Evolutionary conservation across 2,329 filamentous ascomycete genomes (phyloP).

Genomic region (Claviceps cyperi): DNA sequence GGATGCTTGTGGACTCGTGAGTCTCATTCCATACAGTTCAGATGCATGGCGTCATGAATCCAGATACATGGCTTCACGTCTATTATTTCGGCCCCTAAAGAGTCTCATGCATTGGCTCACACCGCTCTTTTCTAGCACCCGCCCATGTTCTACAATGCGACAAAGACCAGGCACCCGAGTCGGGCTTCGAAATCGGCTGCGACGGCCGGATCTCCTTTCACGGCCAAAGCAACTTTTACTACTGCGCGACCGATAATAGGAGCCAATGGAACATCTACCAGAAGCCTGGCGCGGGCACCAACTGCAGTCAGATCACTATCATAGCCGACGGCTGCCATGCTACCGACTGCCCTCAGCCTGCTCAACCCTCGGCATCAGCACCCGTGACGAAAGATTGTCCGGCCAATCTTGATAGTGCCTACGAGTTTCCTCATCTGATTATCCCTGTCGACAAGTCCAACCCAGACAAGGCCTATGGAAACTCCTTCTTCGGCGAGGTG

Average conservation of each 20-base stretch:
- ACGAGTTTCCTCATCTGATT: constrained; percentile 48
- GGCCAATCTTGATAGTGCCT: constrained; percentile 28
- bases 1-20: constrained; percentile 50
- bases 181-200: constrained; percentile 41
- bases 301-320: constrained; percentile 36
- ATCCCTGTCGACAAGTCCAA: constrained; percentile 40
- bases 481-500: constrained; percentile 40
- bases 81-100: too few relatives aligned
- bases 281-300: constrained; percentile 19
- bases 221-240: constrained; percentile 38
- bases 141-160: constrained; percentile 51
- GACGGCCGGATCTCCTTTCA: constrained; percentile 38
- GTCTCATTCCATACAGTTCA: constrained; percentile 4
- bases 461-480: constrained; percentile 37
- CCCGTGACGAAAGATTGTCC: constrained; percentile 21
- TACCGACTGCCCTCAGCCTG: not conserved
- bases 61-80: not conserved
- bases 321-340: constrained; percentile 24
- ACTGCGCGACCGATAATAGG: constrained; percentile 39
- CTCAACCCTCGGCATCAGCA: constrained; percentile 7
- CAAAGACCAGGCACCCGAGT: constrained; percentile 29
- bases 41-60: not conserved
- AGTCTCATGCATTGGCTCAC: not conserved
- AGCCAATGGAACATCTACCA: constrained; percentile 42
- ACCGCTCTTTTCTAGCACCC: constrained; percentile 23